Base-by-base conservation (phyloP, 1,139 yeast species). In the Candida sanyaensis region DNA sequence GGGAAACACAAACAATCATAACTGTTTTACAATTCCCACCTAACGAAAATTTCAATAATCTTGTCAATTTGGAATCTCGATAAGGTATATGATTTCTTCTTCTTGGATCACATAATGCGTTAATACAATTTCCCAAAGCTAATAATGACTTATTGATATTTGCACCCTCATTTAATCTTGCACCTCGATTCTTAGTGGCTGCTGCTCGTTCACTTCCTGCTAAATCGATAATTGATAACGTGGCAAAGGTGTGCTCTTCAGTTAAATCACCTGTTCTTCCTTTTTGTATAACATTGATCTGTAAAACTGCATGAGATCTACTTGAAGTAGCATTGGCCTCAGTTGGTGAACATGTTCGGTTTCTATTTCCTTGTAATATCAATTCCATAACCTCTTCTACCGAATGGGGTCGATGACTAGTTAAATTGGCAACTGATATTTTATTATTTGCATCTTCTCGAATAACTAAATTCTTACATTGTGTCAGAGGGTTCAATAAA, bases 181-280 rank as follows among this genome's bases (percentile, higher is more conserved):
- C 80, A 0, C 98, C 97, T 48, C 90, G 69, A 63, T 91, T 92
- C 55, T 81, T 83, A 0, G 97, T 90, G 0, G 96, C 88, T 1
- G 95, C 85, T 0, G 98, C 98, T 43, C 98, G 73, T 68, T 92
- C 98, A 68, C 96, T 88, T 3, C 98, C 98, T 0, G 98, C 98
- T 43, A 92, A 69, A 64, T 92, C 98, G 42, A 92, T 91, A 32
- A 92, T 86, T 0, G 95, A 86, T 30, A 92, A 69, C 0, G 96
- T 87, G 0, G 96, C 92, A 67, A 80, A 84, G 0, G 85, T 81
- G 54, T 85, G 92, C 37, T 83, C 80, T 60, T 87, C 89, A 13
- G 74, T 74, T 9, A 88, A 57, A 49, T 84, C 89, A 0, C 86
- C 84, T 0, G 87, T 79, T 49, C 86, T 71, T 46, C 81, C 77